phyloP scores from a whole-genome alignment of 2,329 filamentous ascomycete species.

The Pseudogymnoascus sp. region DNA sequence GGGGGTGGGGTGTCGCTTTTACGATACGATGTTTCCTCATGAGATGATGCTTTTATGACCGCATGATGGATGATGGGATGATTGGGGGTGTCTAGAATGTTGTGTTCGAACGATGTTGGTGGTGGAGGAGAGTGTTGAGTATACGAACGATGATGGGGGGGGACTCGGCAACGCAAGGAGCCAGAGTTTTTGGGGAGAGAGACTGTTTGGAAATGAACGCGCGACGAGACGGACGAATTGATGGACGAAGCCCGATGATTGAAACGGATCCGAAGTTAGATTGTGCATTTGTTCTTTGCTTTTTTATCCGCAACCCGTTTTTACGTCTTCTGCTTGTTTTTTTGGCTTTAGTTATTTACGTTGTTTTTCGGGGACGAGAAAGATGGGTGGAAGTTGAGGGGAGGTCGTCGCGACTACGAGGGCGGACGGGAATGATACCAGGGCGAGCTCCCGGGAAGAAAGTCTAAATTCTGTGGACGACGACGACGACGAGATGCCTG shows the following conservation, averaged over 20 bases:
- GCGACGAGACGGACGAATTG: not conserved
- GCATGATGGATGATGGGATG: constrained; percentile 1
- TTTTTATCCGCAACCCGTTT: not conserved
- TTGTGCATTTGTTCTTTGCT: not conserved
- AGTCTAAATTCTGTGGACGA: not conserved
- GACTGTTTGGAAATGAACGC: not conserved
- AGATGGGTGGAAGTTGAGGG: not conserved
- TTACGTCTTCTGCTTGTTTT: not conserved
- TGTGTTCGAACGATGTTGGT: not conserved
- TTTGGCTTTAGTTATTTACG: not conserved
- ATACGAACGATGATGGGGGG: not conserved
- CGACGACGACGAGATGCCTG: not conserved
- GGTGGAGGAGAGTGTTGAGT: not conserved
- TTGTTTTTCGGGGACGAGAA: not conserved
- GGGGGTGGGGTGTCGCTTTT: not conserved
- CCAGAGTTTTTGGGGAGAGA: not conserved
- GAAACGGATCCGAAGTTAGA: not conserved
- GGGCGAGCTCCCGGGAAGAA: not conserved
- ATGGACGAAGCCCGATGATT: not conserved
- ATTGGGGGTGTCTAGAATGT: not conserved
- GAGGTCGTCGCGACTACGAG: not conserved
- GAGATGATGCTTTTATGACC: not conserved
- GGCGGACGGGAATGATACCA: not conserved
- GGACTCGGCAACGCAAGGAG: not conserved
- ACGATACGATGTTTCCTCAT: constrained; percentile 3